Percentiles rank a stretch among this genome's conserved stretches.
Conservation (phyloP, 768 basidiomycete species). For the Suillus americanus region DNA sequence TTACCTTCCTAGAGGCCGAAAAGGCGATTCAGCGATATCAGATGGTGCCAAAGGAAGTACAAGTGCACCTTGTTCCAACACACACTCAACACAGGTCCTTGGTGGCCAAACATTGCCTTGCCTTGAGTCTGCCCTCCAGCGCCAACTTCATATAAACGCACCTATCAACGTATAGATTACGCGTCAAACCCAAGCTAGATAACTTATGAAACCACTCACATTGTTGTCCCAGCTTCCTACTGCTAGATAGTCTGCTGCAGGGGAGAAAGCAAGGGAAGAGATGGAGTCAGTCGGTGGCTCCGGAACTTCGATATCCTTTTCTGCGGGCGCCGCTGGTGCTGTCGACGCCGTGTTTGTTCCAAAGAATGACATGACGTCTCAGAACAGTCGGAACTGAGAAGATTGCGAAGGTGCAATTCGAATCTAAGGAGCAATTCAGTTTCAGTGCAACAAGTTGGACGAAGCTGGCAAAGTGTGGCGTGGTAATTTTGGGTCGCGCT, state of each 20-base stretch:
- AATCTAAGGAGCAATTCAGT: background rate
- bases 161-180: slow-evolving; percentile 45
- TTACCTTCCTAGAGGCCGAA: slow-evolving; percentile 69
- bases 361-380: slow-evolving; percentile 44
- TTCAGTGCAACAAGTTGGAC: background rate
- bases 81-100: slow-evolving; percentile 84
- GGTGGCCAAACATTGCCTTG: slow-evolving; percentile 88
- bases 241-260: slow-evolving; percentile 84
- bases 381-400: background rate
- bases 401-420: slow-evolving; percentile 2
- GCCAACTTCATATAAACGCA: slow-evolving; percentile 90
- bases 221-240: slow-evolving; percentile 95
- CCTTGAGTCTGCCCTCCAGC: slow-evolving; percentile 78
- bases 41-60: background rate
- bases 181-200: slow-evolving; percentile 10
- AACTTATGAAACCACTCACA: slow-evolving; percentile 41
- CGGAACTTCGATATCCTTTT: slow-evolving; percentile 79
- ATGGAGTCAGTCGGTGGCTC: slow-evolving; percentile 88
- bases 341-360: slow-evolving; percentile 28
- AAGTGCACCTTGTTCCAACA: slow-evolving; percentile 85
- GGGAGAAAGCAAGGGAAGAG: slow-evolving; percentile 81
- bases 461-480: slow-evolving; percentile 11
- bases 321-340: slow-evolving; percentile 41
- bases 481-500: slow-evolving; percentile 8
- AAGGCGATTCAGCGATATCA: background rate